Evolutionary conservation across 306 rosid genomes (phyloP), one percentile per base, ranked within the genome.

Genomic region (Phaseolus lunatus): DNA sequence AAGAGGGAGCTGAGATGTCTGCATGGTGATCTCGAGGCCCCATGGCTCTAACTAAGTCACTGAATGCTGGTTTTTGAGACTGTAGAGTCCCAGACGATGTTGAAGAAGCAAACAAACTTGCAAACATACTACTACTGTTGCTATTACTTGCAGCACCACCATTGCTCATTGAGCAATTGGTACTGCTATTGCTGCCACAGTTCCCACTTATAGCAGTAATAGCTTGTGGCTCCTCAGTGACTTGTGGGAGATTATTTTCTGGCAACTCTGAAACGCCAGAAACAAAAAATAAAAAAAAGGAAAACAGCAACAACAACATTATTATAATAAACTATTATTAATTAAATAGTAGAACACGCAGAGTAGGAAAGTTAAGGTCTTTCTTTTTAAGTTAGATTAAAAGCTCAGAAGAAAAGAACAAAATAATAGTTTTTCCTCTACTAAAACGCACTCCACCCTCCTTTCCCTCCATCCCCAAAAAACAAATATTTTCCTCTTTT

Each of bases 91-190:
- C 85, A 0, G 97, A 84, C 7, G 91, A 67, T 1, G 92, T 85
- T 8, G 98, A 87, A 27, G 97, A 84, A 62, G 97, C 86, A 75
- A 94, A 94, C 78, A 94, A 81, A 61, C 97, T 87, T 49, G 96
- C 97, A 73, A 90, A 91, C 54, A 86, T 89, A 54, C 91, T 89
- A 65, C 89, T 83, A 33, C 13, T 39, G 9, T 39, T 39, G 2
- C 82, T 27, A 63, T 88, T 89, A 56, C 87, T 80, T 66, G 80
- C 27, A 10, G 75, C 43, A 75, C 87, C 82, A 0, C 86, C 89
- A 58, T 86, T 91, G 87, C 89, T 84, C 74, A 89, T 70, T 19
- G 97, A 80, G 77, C 84, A 85, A 56, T 75, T 78, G 81, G 88
- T 87, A 73, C 86, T 86, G 76, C 86, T 84, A 77, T 85, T 87